A percentile compares a stretch with the other conserved stretches of the same genome.
These are phyloP conservation scores for Stellera chamaejasme DNA, from an alignment of 345 rosid species.

Conservation along the genomic window DNA sequence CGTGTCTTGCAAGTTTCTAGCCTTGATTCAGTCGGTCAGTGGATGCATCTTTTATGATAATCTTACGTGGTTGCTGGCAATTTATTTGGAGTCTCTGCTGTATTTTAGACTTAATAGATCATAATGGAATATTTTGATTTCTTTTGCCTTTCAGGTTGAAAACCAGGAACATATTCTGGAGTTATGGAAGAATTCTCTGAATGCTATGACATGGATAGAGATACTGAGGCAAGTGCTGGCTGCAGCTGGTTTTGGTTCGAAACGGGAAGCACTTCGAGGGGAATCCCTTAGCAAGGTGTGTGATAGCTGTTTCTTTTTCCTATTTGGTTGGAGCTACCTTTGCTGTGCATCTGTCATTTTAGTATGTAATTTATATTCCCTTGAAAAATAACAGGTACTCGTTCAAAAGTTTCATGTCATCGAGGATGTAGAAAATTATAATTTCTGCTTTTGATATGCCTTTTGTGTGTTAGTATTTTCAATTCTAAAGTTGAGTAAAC, in stretches of 20 bases:
- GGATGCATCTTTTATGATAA: background rate
- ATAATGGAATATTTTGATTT: conserved; percentile 10
- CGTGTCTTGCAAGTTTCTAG: conserved; percentile 90
- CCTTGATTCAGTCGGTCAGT: conserved; percentile 87
- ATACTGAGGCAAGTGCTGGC: conserved; percentile 70
- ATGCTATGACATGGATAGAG: conserved; percentile 92
- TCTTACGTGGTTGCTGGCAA: background rate
- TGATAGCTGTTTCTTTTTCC: background rate
- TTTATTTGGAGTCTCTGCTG: background rate
- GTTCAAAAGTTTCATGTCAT: no score
- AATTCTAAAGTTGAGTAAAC: no score
- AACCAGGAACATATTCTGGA: conserved; percentile 51
- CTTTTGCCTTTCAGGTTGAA: conserved; percentile 49
- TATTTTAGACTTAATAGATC: background rate
- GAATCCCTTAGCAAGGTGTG: conserved; percentile 66
- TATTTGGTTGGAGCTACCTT: background rate
- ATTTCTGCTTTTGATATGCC: no score
- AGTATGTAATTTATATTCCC: no score
- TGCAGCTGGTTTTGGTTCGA: conserved; percentile 93
- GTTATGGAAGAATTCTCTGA: conserved; percentile 76
- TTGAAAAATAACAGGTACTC: no score
- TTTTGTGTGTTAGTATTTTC: no score
- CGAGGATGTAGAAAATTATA: no score
- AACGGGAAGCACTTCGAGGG: conserved; percentile 36
- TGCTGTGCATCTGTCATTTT: no score